Conservation (phyloP, 331 rosid genomes). For the Phaseolus coccineus region DNA sequence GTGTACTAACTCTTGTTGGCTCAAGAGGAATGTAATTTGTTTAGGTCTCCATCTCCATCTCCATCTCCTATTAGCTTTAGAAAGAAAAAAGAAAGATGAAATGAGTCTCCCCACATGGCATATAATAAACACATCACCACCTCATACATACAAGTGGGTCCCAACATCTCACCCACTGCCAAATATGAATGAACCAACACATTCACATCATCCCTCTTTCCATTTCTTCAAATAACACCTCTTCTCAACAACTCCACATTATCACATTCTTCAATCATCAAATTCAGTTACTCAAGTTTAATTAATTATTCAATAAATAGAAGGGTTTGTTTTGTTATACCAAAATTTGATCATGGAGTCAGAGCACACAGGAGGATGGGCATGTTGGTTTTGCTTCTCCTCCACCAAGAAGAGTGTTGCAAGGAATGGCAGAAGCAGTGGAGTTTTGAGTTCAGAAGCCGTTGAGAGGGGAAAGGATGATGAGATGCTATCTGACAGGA, state of each 20-base stretch:
- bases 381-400: constrained; percentile 58
- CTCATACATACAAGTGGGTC: constrained; percentile 25
- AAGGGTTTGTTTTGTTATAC: background rate
- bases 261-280: background rate
- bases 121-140: too few relatives aligned
- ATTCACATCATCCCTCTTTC: too few relatives aligned
- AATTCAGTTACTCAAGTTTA: background rate
- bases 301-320: background rate
- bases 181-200: too few relatives aligned
- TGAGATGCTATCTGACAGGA: constrained; percentile 53
- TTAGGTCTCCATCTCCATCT: too few relatives aligned
- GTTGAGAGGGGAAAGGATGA: constrained; percentile 50
- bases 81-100: too few relatives aligned
- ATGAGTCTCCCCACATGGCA: too few relatives aligned
- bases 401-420: constrained; percentile 46
- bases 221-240: background rate
- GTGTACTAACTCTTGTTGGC: too few relatives aligned
- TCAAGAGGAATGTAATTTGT: too few relatives aligned
- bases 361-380: constrained; percentile 38
- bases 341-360: constrained; percentile 43
- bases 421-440: constrained; percentile 12
- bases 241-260: constrained; percentile 29
- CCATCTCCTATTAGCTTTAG: too few relatives aligned
- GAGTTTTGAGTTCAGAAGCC: background rate
- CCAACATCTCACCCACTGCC: background rate